Evolutionary conservation across 2,329 filamentous ascomycete genomes (phyloP).

Genomic region (Pyrenophora graminea): DNA sequence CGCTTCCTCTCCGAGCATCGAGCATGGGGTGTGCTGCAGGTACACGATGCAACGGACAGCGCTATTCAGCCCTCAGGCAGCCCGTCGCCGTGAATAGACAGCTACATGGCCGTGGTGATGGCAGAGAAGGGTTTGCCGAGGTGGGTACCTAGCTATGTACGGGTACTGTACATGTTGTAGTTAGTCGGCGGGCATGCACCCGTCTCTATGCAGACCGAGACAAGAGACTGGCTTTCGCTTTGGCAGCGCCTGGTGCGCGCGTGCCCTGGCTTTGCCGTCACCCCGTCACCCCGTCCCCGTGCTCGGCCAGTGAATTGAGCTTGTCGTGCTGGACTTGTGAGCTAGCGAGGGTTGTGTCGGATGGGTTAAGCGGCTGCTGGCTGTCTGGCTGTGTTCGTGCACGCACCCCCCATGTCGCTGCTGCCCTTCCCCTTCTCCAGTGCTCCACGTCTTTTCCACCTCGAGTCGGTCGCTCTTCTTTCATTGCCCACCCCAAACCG

Average conservation of each 20-base stretch:
- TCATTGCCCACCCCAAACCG: slow-evolving; percentile 19
- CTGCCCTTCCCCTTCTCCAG: slow-evolving; percentile 22
- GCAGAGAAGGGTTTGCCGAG: too few relatives aligned
- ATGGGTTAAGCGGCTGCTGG: slow-evolving; percentile 10
- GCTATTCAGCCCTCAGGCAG: not conserved
- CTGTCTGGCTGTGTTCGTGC: slow-evolving; percentile 7
- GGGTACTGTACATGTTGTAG: too few relatives aligned
- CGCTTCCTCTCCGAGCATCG: slow-evolving; percentile 6
- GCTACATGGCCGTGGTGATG: too few relatives aligned
- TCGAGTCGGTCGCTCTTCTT: slow-evolving; percentile 32
- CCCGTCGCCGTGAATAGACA: too few relatives aligned
- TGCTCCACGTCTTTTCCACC: slow-evolving; percentile 28
- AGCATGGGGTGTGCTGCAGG: slow-evolving; percentile 13
- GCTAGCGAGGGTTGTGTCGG: too few relatives aligned
- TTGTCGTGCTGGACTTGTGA: too few relatives aligned
- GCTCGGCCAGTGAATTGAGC: slow-evolving; percentile 7
- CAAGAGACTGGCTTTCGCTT: too few relatives aligned
- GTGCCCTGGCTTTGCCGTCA: slow-evolving; percentile 1
- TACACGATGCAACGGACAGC: slow-evolving; percentile 6
- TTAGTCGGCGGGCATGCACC: not conserved
- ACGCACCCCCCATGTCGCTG: slow-evolving; percentile 18
- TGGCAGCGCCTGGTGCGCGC: too few relatives aligned
- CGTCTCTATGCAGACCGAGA: not conserved
- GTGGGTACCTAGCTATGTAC: too few relatives aligned
- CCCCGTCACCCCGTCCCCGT: slow-evolving; percentile 1